A percentile compares a stretch with the other conserved stretches of the same genome.
These are phyloP conservation scores for Musa beccarii DNA, from an alignment of 176 grass and related monocot genomes.

Conservation along the genomic window DNA sequence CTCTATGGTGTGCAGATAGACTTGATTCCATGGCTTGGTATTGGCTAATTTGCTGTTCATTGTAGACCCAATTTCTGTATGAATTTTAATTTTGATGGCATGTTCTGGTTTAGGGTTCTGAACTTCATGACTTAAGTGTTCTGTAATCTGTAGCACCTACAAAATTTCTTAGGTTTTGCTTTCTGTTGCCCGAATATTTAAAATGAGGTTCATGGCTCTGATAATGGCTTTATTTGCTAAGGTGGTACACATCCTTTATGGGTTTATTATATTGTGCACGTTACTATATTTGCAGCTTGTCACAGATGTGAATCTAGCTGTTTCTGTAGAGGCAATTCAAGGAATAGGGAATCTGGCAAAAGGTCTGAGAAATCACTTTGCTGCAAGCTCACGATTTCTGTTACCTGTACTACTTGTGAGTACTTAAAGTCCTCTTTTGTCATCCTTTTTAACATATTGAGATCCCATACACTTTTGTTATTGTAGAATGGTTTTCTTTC, in stretches of 20 bases:
- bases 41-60: not conserved
- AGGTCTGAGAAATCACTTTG: conserved; percentile 87
- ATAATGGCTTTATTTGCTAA: not conserved
- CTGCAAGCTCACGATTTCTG: conserved; percentile 75
- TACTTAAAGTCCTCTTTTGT: conserved; percentile 1
- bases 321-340: conserved; percentile 87
- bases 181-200: not conserved
- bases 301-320: conserved; percentile 93
- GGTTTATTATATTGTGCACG: not conserved
- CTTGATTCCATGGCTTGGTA: not conserved
- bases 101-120: not conserved
- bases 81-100: not conserved
- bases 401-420: conserved; percentile 93
- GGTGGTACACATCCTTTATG: not conserved
- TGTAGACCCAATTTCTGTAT: not conserved
- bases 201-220: not conserved
- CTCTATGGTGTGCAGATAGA: not conserved
- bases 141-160: not conserved
- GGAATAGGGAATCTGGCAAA: conserved; percentile 88
- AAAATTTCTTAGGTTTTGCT: not conserved
- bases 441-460: not conserved
- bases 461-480: not conserved
- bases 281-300: conserved; percentile 53
- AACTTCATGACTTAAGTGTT: not conserved
- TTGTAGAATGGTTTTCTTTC: not conserved